A percentile compares a stretch with the other conserved stretches of the same genome.
Conservation (phyloP, 2,329 filamentous ascomycete species). For the Plectosphaerella plurivora region DNA sequence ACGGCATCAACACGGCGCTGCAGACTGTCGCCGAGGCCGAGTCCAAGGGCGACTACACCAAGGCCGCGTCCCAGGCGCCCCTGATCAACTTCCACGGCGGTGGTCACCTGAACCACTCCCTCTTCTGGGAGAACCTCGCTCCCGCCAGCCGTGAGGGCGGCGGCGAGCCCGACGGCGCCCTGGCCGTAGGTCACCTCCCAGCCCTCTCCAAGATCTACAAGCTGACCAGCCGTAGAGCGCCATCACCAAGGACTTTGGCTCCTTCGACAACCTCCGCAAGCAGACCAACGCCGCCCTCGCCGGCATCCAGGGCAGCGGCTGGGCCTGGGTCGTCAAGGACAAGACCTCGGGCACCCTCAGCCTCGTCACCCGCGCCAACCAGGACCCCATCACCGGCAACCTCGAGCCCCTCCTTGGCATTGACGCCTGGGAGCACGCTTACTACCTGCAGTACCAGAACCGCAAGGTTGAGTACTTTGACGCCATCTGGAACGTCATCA, state of each 20-base stretch:
- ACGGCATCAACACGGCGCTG: conserved; percentile 75
- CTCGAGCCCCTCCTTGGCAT: conserved; percentile 81
- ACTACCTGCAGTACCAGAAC: conserved; percentile 96
- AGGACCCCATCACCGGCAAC: conserved; percentile 83
- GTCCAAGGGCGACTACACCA: conserved; percentile 53
- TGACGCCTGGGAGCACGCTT: conserved; percentile 95
- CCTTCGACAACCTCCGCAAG: conserved; percentile 58
- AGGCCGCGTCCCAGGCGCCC: conserved; percentile 45
- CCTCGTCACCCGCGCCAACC: conserved; percentile 74
- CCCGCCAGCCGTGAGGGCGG: conserved; percentile 60
- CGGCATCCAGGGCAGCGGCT: conserved; percentile 79
- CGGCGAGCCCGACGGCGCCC: conserved; percentile 56
- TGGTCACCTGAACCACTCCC: conserved; percentile 80
- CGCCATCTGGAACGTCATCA: conserved; percentile 90
- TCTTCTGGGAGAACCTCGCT: conserved; percentile 81
- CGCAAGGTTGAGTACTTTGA: conserved; percentile 94
- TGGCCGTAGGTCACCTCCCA: conserved; percentile 39
- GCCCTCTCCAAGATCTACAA: background rate
- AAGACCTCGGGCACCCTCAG: conserved; percentile 56
- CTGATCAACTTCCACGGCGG: conserved; percentile 76
- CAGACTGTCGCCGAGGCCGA: conserved; percentile 66
- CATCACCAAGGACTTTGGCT: conserved; percentile 65
- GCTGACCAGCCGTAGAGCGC: conserved; percentile 31
- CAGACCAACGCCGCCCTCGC: conserved; percentile 66
- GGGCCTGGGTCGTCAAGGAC: conserved; percentile 84